Evolutionary conservation across 169 alveolate species (phyloP).

Genomic region (Eimeria sp.): DNA sequence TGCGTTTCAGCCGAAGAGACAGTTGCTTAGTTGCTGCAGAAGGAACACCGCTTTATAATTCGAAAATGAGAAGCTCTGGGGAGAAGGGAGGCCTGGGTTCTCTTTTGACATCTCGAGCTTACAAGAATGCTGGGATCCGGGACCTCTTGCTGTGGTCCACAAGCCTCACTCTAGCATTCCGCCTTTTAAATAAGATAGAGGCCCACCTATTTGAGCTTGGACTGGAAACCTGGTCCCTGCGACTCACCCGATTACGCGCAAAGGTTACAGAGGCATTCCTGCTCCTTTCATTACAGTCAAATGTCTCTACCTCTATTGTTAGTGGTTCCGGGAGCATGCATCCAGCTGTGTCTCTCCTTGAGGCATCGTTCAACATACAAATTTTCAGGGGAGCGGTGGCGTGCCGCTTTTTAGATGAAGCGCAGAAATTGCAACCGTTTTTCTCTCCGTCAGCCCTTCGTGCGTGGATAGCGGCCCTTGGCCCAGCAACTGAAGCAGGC

Average conservation of each 20-base stretch:
- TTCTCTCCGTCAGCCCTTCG: conserved; percentile 66
- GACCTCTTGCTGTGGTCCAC: conserved; percentile 44
- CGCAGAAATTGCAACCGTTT: conserved; percentile 12
- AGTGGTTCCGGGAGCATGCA: conserved; percentile 20
- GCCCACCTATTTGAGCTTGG: conserved; percentile 69
- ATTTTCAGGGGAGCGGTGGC: conserved; percentile 57
- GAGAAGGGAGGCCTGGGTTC: neutral
- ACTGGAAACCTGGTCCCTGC: conserved; percentile 62
- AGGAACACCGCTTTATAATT: neutral
- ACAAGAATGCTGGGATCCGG: neutral
- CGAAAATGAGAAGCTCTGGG: neutral
- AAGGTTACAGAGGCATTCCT: conserved; percentile 49
- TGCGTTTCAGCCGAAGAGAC: neutral
- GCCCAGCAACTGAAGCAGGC: conserved; percentile 23
- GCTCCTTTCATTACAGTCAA: conserved; percentile 12
- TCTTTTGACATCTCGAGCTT: neutral
- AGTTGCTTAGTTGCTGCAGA: neutral
- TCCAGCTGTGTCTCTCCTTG: conserved; percentile 61
- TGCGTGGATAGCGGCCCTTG: conserved; percentile 43
- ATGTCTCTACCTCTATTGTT: neutral
- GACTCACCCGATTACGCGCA: conserved; percentile 36
- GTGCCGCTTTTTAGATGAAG: conserved; percentile 44
- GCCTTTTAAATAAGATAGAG: conserved; percentile 1
- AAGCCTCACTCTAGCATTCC: conserved; percentile 55
- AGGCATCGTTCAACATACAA: conserved; percentile 69